Base-by-base conservation (phyloP, 2,329 filamentous ascomycete species). In the Aspergillus nomiae region DNA sequence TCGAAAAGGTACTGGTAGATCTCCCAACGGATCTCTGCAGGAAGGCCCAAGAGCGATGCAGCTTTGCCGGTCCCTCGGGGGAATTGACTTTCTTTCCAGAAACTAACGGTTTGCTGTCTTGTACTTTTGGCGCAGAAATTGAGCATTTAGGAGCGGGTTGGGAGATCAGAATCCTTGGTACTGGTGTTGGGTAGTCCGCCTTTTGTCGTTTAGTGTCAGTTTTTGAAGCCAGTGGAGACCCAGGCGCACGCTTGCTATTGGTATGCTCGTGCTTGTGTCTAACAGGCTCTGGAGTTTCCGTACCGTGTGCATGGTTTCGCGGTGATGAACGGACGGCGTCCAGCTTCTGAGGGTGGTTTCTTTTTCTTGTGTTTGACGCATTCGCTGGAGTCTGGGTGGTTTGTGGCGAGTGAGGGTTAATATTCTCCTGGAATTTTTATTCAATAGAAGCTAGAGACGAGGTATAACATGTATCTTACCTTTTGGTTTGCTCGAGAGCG, bases 11-110 rank as follows among this genome's bases (percentile, higher is more conserved):
- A 81, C 45, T 82, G 83, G 73, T 92, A 93, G 14, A 94, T 85
- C 69, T 87, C 86, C 63, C 90, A 80, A 9, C 91, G 88, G 34
- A 94, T 76, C 72, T 94, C 91, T 0, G 86, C 83, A 0, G 91
- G 90, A 1, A 94, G 80, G 34, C 85, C 80, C 62, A 92, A 82
- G 74, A 93, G 90, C 60, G 92, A 92, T 3, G 63, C 32, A 26
- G 19, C 48, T 60, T 63, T 38, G 12, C 32, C 51, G 6, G 16
- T 38, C 5, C 30, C 19, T 10, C n/a, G 26, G 28, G 4, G 19
- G 28, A n/a, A 4, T n/a, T 34, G 9, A 8, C 2, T 14, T 32
- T 34, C 28, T 32, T 32, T 10, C 14, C 16, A 32, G 11, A 4
- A 32, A 21, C 28, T 3, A n/a, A 21, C 21, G 16, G 14, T 50